phyloP scores from a whole-genome alignment of 176 grass and related monocot genomes.

The Cymbopogon citratus region DNA sequence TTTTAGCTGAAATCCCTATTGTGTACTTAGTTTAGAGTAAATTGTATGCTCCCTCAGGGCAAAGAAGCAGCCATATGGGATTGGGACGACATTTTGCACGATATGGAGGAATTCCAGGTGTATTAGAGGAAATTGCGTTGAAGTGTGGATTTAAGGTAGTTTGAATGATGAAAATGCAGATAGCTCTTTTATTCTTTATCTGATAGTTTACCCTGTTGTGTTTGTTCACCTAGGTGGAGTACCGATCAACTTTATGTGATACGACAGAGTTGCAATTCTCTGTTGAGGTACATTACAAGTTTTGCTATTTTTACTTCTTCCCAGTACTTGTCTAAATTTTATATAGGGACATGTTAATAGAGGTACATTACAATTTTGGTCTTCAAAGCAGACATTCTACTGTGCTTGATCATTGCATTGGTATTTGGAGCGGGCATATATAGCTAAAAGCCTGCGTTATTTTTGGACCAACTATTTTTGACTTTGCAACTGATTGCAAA shows the following conservation, averaged over 20 bases:
- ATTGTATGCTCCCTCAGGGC: conserved; percentile 30
- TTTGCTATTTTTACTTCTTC: conserved; percentile 11
- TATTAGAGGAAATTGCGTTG: conserved; percentile 67
- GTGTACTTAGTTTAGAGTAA: conserved; percentile 28
- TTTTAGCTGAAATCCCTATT: too few relatives aligned
- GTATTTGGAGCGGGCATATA: background rate
- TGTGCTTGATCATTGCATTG: background rate
- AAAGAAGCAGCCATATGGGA: conserved; percentile 38
- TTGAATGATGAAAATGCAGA: conserved; percentile 10
- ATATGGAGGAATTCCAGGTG: conserved; percentile 33
- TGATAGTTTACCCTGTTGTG: conserved; percentile 8
- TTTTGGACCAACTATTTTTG: background rate
- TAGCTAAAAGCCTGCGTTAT: background rate
- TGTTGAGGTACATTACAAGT: conserved; percentile 57
- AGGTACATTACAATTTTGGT: background rate
- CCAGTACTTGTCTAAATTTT: background rate
- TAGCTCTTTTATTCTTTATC: conserved; percentile 19
- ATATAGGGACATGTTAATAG: background rate
- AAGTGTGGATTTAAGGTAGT: conserved; percentile 89
- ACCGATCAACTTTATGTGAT: conserved; percentile 57
- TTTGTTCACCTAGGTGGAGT: conserved; percentile 45
- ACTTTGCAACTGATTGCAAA: background rate
- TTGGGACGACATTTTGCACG: conserved; percentile 17
- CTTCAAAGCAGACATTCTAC: background rate
- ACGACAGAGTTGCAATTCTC: conserved; percentile 67